Conservation (phyloP, 2,329 filamentous ascomycete species). For the Leptographium radiaticola region DNA sequence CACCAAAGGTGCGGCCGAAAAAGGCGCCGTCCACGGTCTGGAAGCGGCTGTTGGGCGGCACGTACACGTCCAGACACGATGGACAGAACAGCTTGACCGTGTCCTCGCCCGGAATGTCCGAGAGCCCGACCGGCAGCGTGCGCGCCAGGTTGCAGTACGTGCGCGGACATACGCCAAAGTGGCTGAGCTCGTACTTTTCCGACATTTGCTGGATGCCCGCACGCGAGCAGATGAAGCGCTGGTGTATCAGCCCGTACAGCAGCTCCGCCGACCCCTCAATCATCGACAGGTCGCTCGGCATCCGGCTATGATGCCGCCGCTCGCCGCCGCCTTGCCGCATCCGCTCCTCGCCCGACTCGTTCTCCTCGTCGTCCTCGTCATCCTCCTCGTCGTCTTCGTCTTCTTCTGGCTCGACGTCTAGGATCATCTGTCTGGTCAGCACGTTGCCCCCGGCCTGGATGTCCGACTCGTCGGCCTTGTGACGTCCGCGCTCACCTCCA, state of each 20-base stretch:
- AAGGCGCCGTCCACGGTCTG: slow-evolving; percentile 96
- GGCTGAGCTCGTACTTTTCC: slow-evolving; percentile 93
- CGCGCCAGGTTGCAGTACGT: slow-evolving; percentile 84
- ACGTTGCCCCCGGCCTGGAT: too few species aligned
- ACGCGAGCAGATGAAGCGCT: slow-evolving; percentile 93
- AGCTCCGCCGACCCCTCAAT: slow-evolving; percentile 98
- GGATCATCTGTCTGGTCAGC: slow-evolving; percentile 57
- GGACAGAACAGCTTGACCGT: slow-evolving; percentile 98
- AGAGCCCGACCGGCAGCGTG: slow-evolving; percentile 84
- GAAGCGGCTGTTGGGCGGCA: slow-evolving; percentile 91
- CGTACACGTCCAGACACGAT: slow-evolving; percentile 92
- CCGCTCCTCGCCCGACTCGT: slow-evolving; percentile 53
- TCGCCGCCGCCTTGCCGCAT: slow-evolving; percentile 45
- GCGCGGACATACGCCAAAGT: slow-evolving; percentile 92
- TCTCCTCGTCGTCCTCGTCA: slow-evolving; percentile 62
- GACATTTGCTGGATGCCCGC: slow-evolving; percentile 98
- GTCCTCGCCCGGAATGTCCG: slow-evolving; percentile 89
- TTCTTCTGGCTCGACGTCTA: slow-evolving; percentile 95
- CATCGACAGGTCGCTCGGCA: slow-evolving; percentile 84
- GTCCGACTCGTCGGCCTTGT: not conserved
- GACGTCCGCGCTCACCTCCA: slow-evolving; percentile 46
- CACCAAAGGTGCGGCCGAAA: slow-evolving; percentile 94
- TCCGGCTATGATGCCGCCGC: slow-evolving; percentile 66
- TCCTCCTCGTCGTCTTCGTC: slow-evolving; percentile 79
- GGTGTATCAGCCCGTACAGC: slow-evolving; percentile 95